A percentile compares a stretch with the other conserved stretches of the same genome.
These are phyloP conservation scores for Phytophthora fragariaefolia DNA, from an alignment of 352 stramenopile species.

Conservation along the genomic window DNA sequence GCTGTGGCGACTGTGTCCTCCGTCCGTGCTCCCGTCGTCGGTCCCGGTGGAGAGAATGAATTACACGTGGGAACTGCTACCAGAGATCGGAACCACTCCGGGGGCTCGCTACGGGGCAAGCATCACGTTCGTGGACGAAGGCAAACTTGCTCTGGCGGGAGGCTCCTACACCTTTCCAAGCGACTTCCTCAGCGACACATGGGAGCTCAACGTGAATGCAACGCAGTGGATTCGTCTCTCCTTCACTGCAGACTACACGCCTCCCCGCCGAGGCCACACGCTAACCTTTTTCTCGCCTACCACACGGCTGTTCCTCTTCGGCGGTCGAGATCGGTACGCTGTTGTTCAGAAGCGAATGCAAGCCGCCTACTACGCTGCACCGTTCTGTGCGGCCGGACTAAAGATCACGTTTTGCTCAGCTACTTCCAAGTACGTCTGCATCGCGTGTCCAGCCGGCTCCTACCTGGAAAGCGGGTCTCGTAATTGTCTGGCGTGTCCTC, in stretches of 20 bases:
- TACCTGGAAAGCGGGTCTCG: slow-evolving; percentile 64
- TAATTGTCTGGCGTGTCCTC: slow-evolving; percentile 51
- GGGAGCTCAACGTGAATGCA: slow-evolving; percentile 75
- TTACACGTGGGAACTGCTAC: slow-evolving; percentile 66
- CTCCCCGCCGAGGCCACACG: slow-evolving; percentile 58
- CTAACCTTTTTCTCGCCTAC: slow-evolving; percentile 49
- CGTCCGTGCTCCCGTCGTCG: not conserved
- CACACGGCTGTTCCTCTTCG: slow-evolving; percentile 59
- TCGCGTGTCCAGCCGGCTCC: slow-evolving; percentile 62
- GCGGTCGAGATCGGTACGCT: slow-evolving; percentile 64
- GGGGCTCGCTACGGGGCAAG: slow-evolving; percentile 65
- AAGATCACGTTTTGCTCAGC: slow-evolving; percentile 64
- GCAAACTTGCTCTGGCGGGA: slow-evolving; percentile 61
- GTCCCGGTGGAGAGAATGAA: slow-evolving; percentile 46
- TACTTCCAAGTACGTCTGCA: slow-evolving; percentile 64
- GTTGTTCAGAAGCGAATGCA: slow-evolving; percentile 65
- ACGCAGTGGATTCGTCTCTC: slow-evolving; percentile 69
- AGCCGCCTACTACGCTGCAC: slow-evolving; percentile 55
- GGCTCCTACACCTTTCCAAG: slow-evolving; percentile 80
- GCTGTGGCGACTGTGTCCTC: slow-evolving; percentile 72
- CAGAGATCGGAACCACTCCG: slow-evolving; percentile 53
- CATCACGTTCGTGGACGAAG: slow-evolving; percentile 62
- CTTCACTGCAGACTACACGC: slow-evolving; percentile 56
- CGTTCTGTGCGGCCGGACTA: slow-evolving; percentile 50
- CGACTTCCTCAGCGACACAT: slow-evolving; percentile 75